phyloP scores from a whole-genome alignment of 257 asterid species.

The Eustoma russellianum region DNA sequence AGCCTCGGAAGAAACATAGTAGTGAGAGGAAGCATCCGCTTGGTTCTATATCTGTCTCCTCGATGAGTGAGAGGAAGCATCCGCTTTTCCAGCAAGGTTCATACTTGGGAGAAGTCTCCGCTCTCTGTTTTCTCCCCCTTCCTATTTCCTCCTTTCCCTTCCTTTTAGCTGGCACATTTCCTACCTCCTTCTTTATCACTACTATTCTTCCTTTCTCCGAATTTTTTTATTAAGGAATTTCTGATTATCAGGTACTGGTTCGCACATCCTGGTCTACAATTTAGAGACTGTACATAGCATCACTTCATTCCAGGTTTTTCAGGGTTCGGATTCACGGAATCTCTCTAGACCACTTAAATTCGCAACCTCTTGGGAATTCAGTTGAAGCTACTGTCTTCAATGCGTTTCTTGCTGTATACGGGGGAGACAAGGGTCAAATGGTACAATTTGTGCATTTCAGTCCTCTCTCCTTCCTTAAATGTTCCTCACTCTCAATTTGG shows the following conservation, averaged over 20 bases:
- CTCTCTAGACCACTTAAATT: slow-evolving; percentile 27
- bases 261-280: slow-evolving; percentile 64
- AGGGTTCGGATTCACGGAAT: slow-evolving; percentile 88
- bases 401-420: slow-evolving; percentile 47
- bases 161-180: slow-evolving; percentile 63
- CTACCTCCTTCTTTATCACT: not conserved
- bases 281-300: slow-evolving; percentile 32
- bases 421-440: slow-evolving; percentile 88
- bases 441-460: slow-evolving; percentile 35
- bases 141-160: slow-evolving; percentile 57
- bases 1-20: no score
- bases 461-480: slow-evolving; percentile 3
- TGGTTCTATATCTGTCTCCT: slow-evolving; percentile 9
- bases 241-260: slow-evolving; percentile 60
- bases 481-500: slow-evolving; percentile 6
- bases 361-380: slow-evolving; percentile 13
- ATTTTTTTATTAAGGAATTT: no score
- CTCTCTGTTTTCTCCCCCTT: slow-evolving; percentile 73
- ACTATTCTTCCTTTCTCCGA: not conserved
- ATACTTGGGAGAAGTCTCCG: slow-evolving; percentile 89
- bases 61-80: slow-evolving; percentile 17
- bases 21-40: no score
- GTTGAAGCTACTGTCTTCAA: not conserved
- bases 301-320: slow-evolving; percentile 58
- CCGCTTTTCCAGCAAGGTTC: slow-evolving; percentile 46